phyloP scores from a whole-genome alignment of 306 rosid genomes.

The Dalbergia cochinchinensis region DNA sequence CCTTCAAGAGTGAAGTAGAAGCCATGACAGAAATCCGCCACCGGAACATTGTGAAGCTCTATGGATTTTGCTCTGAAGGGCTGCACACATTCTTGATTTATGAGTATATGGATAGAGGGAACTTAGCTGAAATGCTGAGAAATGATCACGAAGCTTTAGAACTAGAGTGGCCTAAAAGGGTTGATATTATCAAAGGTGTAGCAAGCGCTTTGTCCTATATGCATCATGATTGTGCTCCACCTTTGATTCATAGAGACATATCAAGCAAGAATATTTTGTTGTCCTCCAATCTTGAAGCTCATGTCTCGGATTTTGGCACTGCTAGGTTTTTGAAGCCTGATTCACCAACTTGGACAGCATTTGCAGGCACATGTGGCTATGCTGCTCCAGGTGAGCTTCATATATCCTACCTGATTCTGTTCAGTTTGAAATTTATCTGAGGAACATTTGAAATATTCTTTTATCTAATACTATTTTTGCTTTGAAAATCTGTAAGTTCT shows the following conservation, averaged over 20 bases:
- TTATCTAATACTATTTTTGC: background rate
- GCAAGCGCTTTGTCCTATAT: constrained; percentile 52
- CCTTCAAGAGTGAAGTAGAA: constrained; percentile 49
- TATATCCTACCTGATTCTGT: background rate
- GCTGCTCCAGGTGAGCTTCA: constrained; percentile 57
- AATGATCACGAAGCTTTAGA: constrained; percentile 46
- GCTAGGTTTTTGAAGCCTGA: constrained; percentile 57
- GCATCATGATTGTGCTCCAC: constrained; percentile 51
- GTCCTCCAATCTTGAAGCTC: constrained; percentile 46
- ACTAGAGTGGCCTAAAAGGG: constrained; percentile 53
- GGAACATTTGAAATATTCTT: too few relatives aligned
- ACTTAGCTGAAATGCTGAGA: constrained; percentile 39
- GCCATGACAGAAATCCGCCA: constrained; percentile 59
- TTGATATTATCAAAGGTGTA: constrained; percentile 50
- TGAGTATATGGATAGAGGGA: constrained; percentile 60
- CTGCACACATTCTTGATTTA: constrained; percentile 52
- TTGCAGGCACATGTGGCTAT: constrained; percentile 60
- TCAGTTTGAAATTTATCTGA: background rate
- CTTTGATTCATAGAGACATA: constrained; percentile 58
- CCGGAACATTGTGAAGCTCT: constrained; percentile 61
- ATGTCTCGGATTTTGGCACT: constrained; percentile 60
- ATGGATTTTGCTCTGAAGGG: constrained; percentile 58
- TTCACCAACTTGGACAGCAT: constrained; percentile 51
- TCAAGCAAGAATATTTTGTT: constrained; percentile 56
- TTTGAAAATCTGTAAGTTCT: background rate